These are phyloP conservation scores for Typha latifolia DNA, from an alignment of 176 grass and related monocot species.

Conservation along the genomic window DNA sequence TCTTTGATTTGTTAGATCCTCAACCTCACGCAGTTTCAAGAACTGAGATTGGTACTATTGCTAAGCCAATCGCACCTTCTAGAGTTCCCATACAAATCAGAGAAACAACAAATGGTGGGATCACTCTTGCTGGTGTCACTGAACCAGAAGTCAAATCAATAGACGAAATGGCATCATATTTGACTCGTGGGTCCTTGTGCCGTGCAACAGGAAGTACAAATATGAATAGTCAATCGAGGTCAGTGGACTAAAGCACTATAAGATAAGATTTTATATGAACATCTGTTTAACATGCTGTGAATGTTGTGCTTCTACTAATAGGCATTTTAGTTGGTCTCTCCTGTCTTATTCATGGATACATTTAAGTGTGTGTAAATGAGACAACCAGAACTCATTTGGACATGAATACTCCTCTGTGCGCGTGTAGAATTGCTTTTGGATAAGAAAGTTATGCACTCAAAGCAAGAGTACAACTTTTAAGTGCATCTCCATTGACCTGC, in stretches of 20 bases:
- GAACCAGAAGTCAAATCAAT: conserved; percentile 86
- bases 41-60: conserved; percentile 31
- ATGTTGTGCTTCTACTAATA: not conserved
- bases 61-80: conserved; percentile 31
- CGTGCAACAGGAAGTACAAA: conserved; percentile 83
- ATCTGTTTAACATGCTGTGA: not conserved
- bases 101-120: conserved; percentile 73
- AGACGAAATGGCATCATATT: conserved; percentile 82
- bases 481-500: too few relatives aligned
- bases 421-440: too few relatives aligned
- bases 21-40: conserved; percentile 37
- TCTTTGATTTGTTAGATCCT: conserved; percentile 74
- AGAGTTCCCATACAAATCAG: conserved; percentile 95
- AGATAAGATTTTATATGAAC: not conserved
- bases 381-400: too few relatives aligned
- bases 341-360: too few relatives aligned
- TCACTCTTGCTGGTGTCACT: conserved; percentile 78
- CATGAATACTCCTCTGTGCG: too few relatives aligned
- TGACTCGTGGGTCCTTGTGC: conserved; percentile 53
- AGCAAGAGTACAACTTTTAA: too few relatives aligned
- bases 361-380: too few relatives aligned
- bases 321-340: too few relatives aligned
- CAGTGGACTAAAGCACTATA: not conserved
- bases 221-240: conserved; percentile 58
- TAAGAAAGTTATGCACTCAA: too few relatives aligned